Base-by-base conservation (phyloP, 2,329 filamentous ascomycete genomes). In the Madurella mycetomatis region DNA sequence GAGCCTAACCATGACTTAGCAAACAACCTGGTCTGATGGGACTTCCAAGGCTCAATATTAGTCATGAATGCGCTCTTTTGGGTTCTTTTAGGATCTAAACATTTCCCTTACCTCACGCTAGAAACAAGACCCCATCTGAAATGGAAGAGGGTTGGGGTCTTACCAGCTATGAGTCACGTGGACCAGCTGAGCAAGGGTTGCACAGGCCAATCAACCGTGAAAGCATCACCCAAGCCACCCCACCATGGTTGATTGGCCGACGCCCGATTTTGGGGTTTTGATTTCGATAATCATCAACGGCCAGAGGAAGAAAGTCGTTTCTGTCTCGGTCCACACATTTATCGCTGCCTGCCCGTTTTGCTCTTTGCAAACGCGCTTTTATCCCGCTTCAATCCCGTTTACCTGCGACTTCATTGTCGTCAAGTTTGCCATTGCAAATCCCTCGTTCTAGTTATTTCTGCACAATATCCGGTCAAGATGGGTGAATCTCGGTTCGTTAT, bases 401-500 rank as follows among this genome's bases (percentile, higher is more conserved):
- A 41, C 44, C 46, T 52, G 46, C 53, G 46, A 47, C 30, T 41
- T 41, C 13, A n/a, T 43, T 7, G 11, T 31, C 40, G 17, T 34
- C 45, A 9, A 25, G 48, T 31, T 43, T 49, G 54, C 46, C 53
- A 34, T 51, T 54, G 53, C 51, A 45, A 31, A 13, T 25, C 31
- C 9, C 40, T 51, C n/a, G 56, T 47, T 56, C 52, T 31, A 45
- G 25, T 30, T 3, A 25, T 25, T 25, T 30, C 53, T 51, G 25
- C 51, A 52, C 42, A 58, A 30, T 31, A 56, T 61, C 51, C 59
- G 58, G 64, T 64, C 69, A 76, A 71, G 57, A 76, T 76, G 74
- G 73, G 74, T 67, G 74, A 76, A 70, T 76, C 74, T 63, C 72
- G 74, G 74, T 76, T 62, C 56, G 73, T 70, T 46, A 51, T 53